Base-by-base conservation (phyloP, 148 eudicot species). In the Vaccinium myrtillus region DNA sequence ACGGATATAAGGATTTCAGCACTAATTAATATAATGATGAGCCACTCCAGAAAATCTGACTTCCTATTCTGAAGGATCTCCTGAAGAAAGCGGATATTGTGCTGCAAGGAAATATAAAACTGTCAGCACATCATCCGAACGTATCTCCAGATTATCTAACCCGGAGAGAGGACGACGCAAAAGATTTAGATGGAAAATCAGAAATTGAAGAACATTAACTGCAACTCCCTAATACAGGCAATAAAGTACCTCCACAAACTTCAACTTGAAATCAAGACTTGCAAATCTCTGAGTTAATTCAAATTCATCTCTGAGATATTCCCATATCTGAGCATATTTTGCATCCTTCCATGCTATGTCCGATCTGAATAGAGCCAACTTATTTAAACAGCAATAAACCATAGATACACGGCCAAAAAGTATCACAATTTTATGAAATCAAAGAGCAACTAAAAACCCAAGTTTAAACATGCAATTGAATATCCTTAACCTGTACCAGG, bases 261-360 rank as follows among this genome's bases (percentile, higher is more conserved):
- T 96, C 91, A 93, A 86, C 88, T 96, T 96, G 76, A 94, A 96
- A 90, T 96, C 99, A 84, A 96, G 98, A 90, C 97, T 94, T 32
- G 97, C 95, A 88, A 96, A 96, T 94, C 99, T 93, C 82, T 96
- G 99, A 65, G 98, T 96, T 84, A 96, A 85, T 85, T 96, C 99
- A 73, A 96, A 96, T 87, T 96, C 99, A 87, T 94, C 98, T 49
- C 98, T 91, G 51, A 96, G 97, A 87, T 94, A 96, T 87, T 96
- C 99, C 99, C 98, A 96, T 25, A 96, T 96, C 89, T 96, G 95
- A 86, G 98, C 99, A 87, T 96, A 96, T 84, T 96, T 96, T 15
- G 99, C 98, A 88, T 96, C 94, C 89, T 96, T 96, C 98, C 99
- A 96, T 67, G 99, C 99, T 87, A 96, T 96, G 87, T 96, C 98